phyloP scores from a whole-genome alignment of 2,329 filamentous ascomycete genomes.

The Fusarium hainanense region DNA sequence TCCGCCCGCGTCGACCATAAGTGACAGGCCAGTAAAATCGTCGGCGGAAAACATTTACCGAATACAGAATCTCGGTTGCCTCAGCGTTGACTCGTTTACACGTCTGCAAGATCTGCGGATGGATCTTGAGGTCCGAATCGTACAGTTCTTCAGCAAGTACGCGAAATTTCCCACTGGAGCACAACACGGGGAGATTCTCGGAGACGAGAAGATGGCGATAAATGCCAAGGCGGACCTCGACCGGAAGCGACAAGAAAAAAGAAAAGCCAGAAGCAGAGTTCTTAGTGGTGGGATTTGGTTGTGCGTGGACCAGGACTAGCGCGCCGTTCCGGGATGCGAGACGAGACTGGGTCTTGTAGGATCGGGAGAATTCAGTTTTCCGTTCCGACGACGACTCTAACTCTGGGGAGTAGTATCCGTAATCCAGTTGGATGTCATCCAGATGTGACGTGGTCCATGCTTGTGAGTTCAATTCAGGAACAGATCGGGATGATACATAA shows the following conservation, averaged over 20 bases:
- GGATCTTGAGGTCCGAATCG: background rate
- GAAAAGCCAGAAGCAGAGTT: background rate
- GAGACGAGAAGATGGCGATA: slow-evolving; percentile 23
- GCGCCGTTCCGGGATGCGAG: background rate
- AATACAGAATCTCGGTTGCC: slow-evolving; percentile 12
- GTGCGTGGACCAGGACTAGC: background rate
- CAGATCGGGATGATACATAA: background rate
- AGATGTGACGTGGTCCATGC: slow-evolving; percentile 13
- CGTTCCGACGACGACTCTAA: background rate
- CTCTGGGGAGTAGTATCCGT: background rate
- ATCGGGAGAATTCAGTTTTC: background rate
- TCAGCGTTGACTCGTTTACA: slow-evolving; percentile 23
- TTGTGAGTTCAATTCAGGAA: background rate
- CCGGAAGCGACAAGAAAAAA: slow-evolving; percentile 11
- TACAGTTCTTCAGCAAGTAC: background rate
- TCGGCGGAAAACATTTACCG: slow-evolving; percentile 12
- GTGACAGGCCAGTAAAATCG: slow-evolving; percentile 7
- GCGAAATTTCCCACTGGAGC: slow-evolving; percentile 1
- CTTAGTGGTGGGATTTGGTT: background rate
- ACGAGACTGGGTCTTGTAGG: background rate
- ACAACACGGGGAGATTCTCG: background rate
- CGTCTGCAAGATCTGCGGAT: slow-evolving; percentile 6
- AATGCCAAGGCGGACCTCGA: slow-evolving; percentile 22
- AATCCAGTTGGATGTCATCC: background rate
- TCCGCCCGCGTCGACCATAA: background rate